These are phyloP conservation scores for Pascua guehoae DNA, from an alignment of 1,284 basidiomycete species.

Conservation along the genomic window DNA sequence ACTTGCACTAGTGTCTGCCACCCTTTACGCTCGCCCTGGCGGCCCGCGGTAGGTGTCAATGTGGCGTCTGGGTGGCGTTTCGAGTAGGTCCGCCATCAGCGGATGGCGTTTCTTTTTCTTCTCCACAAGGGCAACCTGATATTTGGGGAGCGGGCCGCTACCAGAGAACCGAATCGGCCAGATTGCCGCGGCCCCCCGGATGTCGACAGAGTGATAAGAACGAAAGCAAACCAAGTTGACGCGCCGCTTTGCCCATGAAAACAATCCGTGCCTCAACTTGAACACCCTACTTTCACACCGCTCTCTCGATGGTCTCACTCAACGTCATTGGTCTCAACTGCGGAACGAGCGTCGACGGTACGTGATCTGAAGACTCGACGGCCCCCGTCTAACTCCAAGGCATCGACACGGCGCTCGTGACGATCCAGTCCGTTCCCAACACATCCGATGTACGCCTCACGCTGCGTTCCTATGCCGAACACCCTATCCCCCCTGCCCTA, in stretches of 20 bases:
- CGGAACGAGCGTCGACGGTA: constrained; percentile 24
- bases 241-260: too few species aligned
- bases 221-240: too few species aligned
- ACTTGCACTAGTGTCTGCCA: too few species aligned
- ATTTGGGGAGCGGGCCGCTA: too few species aligned
- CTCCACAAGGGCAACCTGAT: not conserved
- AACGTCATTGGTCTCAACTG: constrained; percentile 26
- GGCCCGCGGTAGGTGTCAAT: too few species aligned
- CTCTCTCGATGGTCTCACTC: not conserved
- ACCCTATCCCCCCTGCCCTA: constrained; percentile 1
- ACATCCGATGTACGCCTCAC: constrained; percentile 4
- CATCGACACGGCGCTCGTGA: not conserved
- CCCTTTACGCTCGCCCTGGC: too few species aligned
- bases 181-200: too few species aligned
- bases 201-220: too few species aligned
- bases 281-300: too few species aligned
- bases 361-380: not conserved
- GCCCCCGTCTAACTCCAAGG: not conserved
- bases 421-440: not conserved
- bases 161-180: too few species aligned
- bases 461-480: constrained; percentile 9
- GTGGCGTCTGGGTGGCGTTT: too few species aligned
- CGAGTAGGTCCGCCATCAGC: not conserved
- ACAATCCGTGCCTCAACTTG: too few species aligned
- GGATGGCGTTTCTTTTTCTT: not conserved